These are phyloP conservation scores for Tricholoma matsutake DNA, from an alignment of 768 basidiomycete species.

Conservation along the genomic window DNA sequence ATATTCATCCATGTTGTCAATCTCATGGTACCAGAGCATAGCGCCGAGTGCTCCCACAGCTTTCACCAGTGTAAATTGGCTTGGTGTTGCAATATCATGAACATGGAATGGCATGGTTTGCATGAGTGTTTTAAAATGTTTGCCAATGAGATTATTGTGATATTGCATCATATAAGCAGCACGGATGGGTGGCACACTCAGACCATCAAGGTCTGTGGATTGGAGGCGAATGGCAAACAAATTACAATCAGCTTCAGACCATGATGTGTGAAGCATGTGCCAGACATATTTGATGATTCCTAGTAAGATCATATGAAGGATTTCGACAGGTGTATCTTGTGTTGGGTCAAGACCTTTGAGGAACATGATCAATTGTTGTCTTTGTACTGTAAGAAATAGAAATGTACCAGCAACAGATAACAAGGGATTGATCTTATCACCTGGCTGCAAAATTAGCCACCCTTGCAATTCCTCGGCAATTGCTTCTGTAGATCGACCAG, in stretches of 20 bases:
- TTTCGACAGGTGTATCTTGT: slow-evolving; percentile 34
- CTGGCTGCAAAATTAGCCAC: slow-evolving; percentile 21
- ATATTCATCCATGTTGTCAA: slow-evolving; percentile 24
- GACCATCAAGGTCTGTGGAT: slow-evolving; percentile 21
- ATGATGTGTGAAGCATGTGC: too few species aligned
- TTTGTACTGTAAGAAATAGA: slow-evolving; percentile 1
- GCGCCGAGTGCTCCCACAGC: slow-evolving; percentile 29
- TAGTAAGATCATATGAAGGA: slow-evolving; percentile 35
- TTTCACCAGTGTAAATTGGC: slow-evolving; percentile 26
- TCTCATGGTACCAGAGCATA: slow-evolving; percentile 28
- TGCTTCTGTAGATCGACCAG: slow-evolving; percentile 3
- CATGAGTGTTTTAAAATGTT: slow-evolving; percentile 32
- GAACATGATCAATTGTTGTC: background rate
- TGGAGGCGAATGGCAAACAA: slow-evolving; percentile 24
- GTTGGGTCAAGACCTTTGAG: slow-evolving; percentile 22
- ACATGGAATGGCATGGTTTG: slow-evolving; percentile 30
- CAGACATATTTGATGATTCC: slow-evolving; percentile 35
- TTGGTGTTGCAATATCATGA: slow-evolving; percentile 14
- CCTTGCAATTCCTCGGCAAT: slow-evolving; percentile 16
- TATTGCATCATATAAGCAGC: slow-evolving; percentile 32
- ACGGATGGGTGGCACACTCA: slow-evolving; percentile 23
- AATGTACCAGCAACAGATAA: slow-evolving; percentile 16
- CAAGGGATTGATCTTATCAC: slow-evolving; percentile 20
- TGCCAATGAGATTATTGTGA: slow-evolving; percentile 31
- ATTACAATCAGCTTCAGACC: slow-evolving; percentile 21